Base-by-base conservation (phyloP, 2,329 filamentous ascomycete genomes). In the Fusarium papillatum region DNA sequence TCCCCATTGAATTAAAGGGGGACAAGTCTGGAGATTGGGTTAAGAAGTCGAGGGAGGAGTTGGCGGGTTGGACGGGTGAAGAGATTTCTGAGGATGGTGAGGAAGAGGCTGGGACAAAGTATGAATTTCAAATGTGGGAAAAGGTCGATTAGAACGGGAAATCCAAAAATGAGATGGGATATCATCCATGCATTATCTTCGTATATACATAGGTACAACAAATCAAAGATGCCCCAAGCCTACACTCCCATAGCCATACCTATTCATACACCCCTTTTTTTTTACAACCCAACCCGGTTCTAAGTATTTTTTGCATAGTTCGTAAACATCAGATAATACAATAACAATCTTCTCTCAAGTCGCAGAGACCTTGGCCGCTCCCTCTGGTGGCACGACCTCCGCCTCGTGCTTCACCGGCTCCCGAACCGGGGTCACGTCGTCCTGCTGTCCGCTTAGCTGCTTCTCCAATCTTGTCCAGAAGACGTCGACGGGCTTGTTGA, bases 51-150 rank as follows among this genome's bases (percentile, higher is more conserved):
- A 88, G 88, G 71, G 84, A 85, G 46, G 89, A 90, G 76, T 81
- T 95, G 78, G 87, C 90, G 80, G 83, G 79, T 10, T 96, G 92
- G 88, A 90, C 91, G 3, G 94, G 93, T 0, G 93, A 95, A 83
- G 86, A 87, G 31, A 87, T 92, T 13, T 85, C 87, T 0, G 89
- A 86, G 50, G 90, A 87, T 1, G 81, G 87, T 39, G 87, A 92
- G 78, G 88, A 89, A 77, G 94, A 96, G 84, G 89, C 88, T 19
- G 91, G 88, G 9, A 91, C 90, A 7, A 83, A 84, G 80, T 95
- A 95, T 83, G 89, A 93, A 82, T 95, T 94, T 84, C 90, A 94
- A 83, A 90, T 95, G 90, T 95, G 92, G 92, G 92, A 93, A 86
- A 90, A 87, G 86, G 80, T 81, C 19, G 48, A 69, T 57, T 79